Percentiles rank a stretch among this genome's conserved stretches.
These are phyloP conservation scores for Hippophae gyantsensis DNA, from an alignment of 306 rosid genomes.

Conservation along the genomic window DNA sequence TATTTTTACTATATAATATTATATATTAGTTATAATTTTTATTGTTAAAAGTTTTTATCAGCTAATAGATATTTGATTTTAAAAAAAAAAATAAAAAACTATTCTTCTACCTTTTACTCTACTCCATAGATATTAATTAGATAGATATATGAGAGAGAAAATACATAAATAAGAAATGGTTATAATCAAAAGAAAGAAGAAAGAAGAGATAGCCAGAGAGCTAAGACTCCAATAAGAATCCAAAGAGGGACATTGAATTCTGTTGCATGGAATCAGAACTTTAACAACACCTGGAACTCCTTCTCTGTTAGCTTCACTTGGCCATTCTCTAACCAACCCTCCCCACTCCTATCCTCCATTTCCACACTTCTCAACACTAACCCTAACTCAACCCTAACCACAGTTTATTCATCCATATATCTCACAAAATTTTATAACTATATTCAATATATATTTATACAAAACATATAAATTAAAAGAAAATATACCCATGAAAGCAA, in stretches of 20 bases:
- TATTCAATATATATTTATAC: slow-evolving; percentile 1
- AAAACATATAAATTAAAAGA: neutral
- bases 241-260: slow-evolving; percentile 47
- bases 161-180: too few relatives aligned
- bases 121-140: too few relatives aligned
- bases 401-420: neutral
- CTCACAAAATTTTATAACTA: neutral
- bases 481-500: slow-evolving; percentile 29
- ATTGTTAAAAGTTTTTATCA: too few relatives aligned
- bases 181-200: slow-evolving; percentile 2
- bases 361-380: slow-evolving; percentile 34
- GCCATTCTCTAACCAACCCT: slow-evolving; percentile 44
- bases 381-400: slow-evolving; percentile 20
- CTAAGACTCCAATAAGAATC: slow-evolving; percentile 21
- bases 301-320: slow-evolving; percentile 33
- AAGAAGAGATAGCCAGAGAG: slow-evolving; percentile 7
- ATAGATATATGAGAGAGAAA: too few relatives aligned
- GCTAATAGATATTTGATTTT: too few relatives aligned
- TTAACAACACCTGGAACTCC: slow-evolving; percentile 56
- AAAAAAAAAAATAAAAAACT: too few relatives aligned
- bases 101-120: too few relatives aligned
- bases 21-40: too few relatives aligned
- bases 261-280: slow-evolving; percentile 57
- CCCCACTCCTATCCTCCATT: slow-evolving; percentile 4
- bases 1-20: too few relatives aligned